These are phyloP conservation scores for Quercus phellos DNA, from an alignment of 331 rosid species.

Conservation along the genomic window DNA sequence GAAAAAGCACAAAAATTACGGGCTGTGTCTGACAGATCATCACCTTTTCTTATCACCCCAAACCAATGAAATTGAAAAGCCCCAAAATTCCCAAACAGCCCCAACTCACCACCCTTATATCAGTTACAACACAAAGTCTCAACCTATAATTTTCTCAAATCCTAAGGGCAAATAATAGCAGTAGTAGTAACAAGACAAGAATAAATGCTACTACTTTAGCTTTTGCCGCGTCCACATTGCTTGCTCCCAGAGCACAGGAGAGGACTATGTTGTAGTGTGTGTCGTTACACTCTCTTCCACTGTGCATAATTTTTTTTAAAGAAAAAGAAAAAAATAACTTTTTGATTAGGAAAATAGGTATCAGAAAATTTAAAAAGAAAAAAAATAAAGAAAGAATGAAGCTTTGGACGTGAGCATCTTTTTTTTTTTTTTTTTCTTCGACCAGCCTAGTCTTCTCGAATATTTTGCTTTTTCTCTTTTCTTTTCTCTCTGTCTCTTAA, in stretches of 20 bases:
- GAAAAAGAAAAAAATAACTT: neutral
- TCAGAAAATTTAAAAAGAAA: slow-evolving; percentile 18
- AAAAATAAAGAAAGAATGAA: neutral
- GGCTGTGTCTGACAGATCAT: no score
- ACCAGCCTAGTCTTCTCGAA: slow-evolving; percentile 28
- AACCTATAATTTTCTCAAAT: no score
- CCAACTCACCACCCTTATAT: no score
- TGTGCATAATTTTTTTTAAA: neutral
- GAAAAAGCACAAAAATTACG: no score
- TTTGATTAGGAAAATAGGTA: slow-evolving; percentile 22
- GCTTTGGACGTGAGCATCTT: slow-evolving; percentile 35
- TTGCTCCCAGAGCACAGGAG: neutral
- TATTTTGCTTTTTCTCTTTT: slow-evolving; percentile 30
- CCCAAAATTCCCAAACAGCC: no score
- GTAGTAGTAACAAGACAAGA: no score
- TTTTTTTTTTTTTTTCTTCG: slow-evolving; percentile 22
- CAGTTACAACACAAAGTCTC: no score
- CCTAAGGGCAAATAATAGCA: no score
- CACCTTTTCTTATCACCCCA: no score
- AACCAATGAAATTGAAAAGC: no score
- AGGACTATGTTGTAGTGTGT: neutral
- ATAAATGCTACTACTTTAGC: neutral
- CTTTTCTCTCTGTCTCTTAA: slow-evolving; percentile 4
- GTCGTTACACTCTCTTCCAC: no score
- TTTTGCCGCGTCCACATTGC: slow-evolving; percentile 25